Evolutionary conservation across 257 asterid species (phyloP), one percentile per base, ranked within the genome.

Genomic region (Cinchona pubescens): DNA sequence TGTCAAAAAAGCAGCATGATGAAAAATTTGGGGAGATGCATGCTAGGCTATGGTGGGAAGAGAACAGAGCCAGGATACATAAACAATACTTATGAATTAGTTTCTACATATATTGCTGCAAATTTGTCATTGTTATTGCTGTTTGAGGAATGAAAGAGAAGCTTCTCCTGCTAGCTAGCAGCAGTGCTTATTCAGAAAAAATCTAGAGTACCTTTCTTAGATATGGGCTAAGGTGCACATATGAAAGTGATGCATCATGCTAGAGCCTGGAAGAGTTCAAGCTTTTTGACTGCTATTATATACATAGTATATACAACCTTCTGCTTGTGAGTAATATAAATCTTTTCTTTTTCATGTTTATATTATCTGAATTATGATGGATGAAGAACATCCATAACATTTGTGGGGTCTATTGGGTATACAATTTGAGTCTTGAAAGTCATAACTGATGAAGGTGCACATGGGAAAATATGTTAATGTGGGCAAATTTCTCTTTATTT

Each of bases 21-120:
- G 98, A 93, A 81, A 91, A 86, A 71, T 89, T 89, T 19, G 93
- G 94, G 68, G 98, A 93, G 86, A 77, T 84, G 86, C 96, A 93
- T 58, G 98, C 98, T 13, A 85, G 88, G 80, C 38, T 89, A 56
- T 93, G 98, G 98, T 93, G 98, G 98, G 98, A 91, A 74, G 94
- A 93, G 84, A 93, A 91, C 78, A 78, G 91, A 75, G 92, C 90
- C 59, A 89, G 98, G 84, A 86, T 93, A 82, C 96, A 89, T 67
- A 91, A 87, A 46, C 97, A 93, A 68, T 91, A 91, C 82, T 78
- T 93, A 84, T 88, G 89, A 88, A 35, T 53, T 77, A 42, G 38
- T 48, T 45, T 68, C 49, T 32, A 19, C 72, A 49, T 75, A 6
- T 21, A 48, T 55, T 37, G 70, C 27, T 65, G 40, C 51, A n/a